These are phyloP conservation scores for Ottelia alismoides DNA, from an alignment of 106 monocot species.

Conservation along the genomic window DNA sequence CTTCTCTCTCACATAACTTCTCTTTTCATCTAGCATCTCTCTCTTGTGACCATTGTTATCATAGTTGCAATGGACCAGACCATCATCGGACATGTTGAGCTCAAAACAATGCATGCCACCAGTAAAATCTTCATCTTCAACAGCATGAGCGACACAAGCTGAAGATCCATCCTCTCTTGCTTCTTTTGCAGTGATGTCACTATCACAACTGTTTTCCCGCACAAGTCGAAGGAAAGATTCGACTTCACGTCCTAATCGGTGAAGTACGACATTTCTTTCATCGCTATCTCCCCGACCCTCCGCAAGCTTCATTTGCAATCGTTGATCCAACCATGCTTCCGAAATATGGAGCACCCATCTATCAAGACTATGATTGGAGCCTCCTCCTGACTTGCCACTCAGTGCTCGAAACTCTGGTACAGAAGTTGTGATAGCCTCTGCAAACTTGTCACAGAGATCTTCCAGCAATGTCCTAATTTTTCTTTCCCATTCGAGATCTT, in stretches of 20 bases:
- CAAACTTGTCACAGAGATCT: slow-evolving; percentile 84
- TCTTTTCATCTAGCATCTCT: slow-evolving; percentile 12
- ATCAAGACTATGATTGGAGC: slow-evolving; percentile 22
- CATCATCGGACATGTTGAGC: slow-evolving; percentile 21
- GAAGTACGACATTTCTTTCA: slow-evolving; percentile 16
- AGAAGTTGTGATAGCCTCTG: slow-evolving; percentile 58
- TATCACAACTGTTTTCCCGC: slow-evolving; percentile 10
- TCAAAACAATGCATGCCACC: slow-evolving; percentile 63
- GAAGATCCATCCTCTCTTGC: slow-evolving; percentile 31
- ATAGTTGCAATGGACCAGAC: slow-evolving; percentile 1
- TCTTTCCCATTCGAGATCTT: slow-evolving; percentile 54
- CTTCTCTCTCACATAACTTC: slow-evolving; percentile 14
- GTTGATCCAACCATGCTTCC: slow-evolving; percentile 46
- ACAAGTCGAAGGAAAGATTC: slow-evolving; percentile 23
- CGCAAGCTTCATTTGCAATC: slow-evolving; percentile 33
- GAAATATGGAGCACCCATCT: slow-evolving; percentile 39
- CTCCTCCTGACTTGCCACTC: slow-evolving; percentile 24
- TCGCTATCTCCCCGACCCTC: slow-evolving; percentile 24
- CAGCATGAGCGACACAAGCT: slow-evolving; percentile 50
- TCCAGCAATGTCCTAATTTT: slow-evolving; percentile 36
- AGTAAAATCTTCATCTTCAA: slow-evolving; percentile 53
- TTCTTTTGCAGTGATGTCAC: slow-evolving; percentile 3
- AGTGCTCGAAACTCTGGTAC: slow-evolving; percentile 47
- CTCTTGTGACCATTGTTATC: neutral
- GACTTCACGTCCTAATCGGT: slow-evolving; percentile 34